Evolutionary conservation across 1,139 yeast genomes (phyloP), one percentile per base, ranked within the genome.

Genomic region (Yamadazyma taylorii): DNA sequence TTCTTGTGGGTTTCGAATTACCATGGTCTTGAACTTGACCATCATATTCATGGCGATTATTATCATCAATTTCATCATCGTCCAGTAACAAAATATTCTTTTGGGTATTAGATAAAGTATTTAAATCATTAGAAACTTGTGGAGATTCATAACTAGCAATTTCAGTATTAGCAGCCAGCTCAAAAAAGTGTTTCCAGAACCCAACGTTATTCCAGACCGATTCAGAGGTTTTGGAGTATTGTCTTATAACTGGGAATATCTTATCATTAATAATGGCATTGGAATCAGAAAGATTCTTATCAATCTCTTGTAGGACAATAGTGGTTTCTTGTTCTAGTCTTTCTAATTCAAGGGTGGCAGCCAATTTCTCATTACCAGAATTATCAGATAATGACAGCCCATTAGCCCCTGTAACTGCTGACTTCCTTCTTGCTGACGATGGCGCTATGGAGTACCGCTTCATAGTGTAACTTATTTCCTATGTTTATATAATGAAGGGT

Each of bases 301-400:
- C 96, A 22, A 89, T 85, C 42, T 81, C 84, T 56, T 87, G 96
- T 35, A 89, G 62, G 2, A 82, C 79, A 37, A 85, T 63, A 0
- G 96, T 87, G 30, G 88, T 85, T 51, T 81, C 85, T 56, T 86
- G 95, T 51, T 89, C 96, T 29, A 88, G 61, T 48, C 78, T 69
- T 51, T 87, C 95, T 38, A 85, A 63, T 50, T 83, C 87, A 32
- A 67, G 71, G 17, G 71, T 66, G 34, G 68, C 73, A 28, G 60
- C 56, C 33, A 55, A 53, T n/a, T 48, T 41, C 29, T 56, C 58
- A 24, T 45, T 27, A 4, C n/a, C 19, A 3, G 5, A n/a, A 24
- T 4, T 24, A 10, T 19, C 51, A 12, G 17, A 6, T 2, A 9
- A 28, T 11, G 35, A 23, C 11, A 32, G 17, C 7, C 43, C 43